Base-by-base conservation (phyloP, 2,329 filamentous ascomycete species). In the Calonectria multiphialidica region DNA sequence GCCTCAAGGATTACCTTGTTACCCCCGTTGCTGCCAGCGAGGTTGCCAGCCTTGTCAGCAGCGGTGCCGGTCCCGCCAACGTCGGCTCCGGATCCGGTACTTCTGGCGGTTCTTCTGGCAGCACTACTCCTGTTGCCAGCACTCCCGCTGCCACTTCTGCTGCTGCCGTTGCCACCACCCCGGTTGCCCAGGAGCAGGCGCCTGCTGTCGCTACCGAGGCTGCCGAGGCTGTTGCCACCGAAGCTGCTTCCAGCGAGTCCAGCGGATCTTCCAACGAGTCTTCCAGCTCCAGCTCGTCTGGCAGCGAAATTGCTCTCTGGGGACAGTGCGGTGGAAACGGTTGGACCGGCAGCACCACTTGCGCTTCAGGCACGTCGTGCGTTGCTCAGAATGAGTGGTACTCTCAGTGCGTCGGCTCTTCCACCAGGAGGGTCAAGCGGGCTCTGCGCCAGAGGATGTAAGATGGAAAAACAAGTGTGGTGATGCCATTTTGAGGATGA, bases 321-420 rank as follows among this genome's bases (percentile, higher is more conserved):
- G 68, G 73, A 18, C 80, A 81, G 70, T 81, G 80, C 47, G 80
- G 79, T 44, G 80, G 80, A 15, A 66, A 49, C 5, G 71, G 72
- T 61, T 80, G 64, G 53, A 78, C 71, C n/a, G 80, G 80, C 21
- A 61, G 77, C 33, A 80, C 77, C 16, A 68, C 71, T 15, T 81
- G 80, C 49, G 77, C 61, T 21, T 47, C 72, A 15, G 80, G 80
- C 21, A 72, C 74, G 16, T 76, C 74, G 6, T 81, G 80, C 63
- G 73, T 75, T 30, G 72, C 71, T 44, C 71, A 74, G 45, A 81
- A 80, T 64, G 75, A 81, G 33, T 80, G 77, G 75, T 81, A 81
- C 76, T 80, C 75, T 4, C 80, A 81, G 74, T 81, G 80, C 45
- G 49, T 72, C 2, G 53, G 72, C 69, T 74, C 66, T 8, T 44